Percentiles rank a stretch among this genome's conserved stretches.
Conservation (phyloP, 176 grass and related monocot genomes). For the Zea luxurians region DNA sequence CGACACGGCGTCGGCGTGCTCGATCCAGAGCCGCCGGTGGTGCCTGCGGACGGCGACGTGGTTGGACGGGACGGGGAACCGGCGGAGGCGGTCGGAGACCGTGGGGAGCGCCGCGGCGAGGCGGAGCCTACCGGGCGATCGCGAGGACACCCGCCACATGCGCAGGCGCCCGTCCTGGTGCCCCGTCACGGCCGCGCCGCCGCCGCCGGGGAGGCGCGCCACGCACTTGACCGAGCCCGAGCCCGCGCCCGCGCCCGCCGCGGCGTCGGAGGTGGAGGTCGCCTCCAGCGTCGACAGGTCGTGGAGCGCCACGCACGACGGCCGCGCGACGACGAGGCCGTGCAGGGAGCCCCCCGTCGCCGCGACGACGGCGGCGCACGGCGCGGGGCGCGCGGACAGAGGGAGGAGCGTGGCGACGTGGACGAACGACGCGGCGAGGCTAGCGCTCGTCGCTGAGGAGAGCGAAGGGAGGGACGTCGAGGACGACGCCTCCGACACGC, state of each 20-base stretch:
- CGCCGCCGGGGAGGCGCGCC: constrained; percentile 38
- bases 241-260: constrained; percentile 31
- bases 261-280: constrained; percentile 35
- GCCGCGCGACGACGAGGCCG: constrained; percentile 37
- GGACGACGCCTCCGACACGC: constrained; percentile 58
- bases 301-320: constrained; percentile 37
- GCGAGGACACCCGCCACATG: constrained; percentile 53
- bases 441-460: neutral
- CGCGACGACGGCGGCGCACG: neutral
- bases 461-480: constrained; percentile 63
- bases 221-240: constrained; percentile 68
- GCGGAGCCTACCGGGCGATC: constrained; percentile 34
- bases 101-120: constrained; percentile 73
- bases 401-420: constrained; percentile 52
- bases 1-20: constrained; percentile 71
- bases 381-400: neutral
- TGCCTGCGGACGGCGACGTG: constrained; percentile 70
- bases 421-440: constrained; percentile 27
- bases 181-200: constrained; percentile 42
- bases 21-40: constrained; percentile 72
- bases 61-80: constrained; percentile 78
- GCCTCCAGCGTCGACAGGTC: constrained; percentile 46
- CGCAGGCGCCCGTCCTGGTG: constrained; percentile 84
- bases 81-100: constrained; percentile 61
- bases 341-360: neutral